Percentiles rank a stretch among this genome's conserved stretches.
Conservation (phyloP, 23 red algal species). For the Pyropia yezoensis region DNA sequence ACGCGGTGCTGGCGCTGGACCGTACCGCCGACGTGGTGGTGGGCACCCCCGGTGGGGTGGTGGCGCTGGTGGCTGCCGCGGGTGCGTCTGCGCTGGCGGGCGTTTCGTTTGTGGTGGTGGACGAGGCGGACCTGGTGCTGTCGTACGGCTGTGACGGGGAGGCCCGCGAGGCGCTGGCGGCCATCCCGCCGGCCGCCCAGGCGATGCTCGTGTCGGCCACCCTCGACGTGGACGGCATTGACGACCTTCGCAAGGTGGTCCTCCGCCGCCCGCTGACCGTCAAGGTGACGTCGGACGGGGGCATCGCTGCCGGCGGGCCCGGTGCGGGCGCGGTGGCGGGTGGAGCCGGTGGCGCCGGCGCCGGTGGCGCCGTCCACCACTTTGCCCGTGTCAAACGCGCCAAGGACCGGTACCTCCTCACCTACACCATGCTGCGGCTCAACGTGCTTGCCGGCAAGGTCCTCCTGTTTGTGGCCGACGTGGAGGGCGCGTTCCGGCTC, state of each 20-base stretch:
- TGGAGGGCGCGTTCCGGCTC: slow-evolving; percentile 72
- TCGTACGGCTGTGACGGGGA: slow-evolving; percentile 69
- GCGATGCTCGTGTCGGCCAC: slow-evolving; percentile 89
- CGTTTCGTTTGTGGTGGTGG: slow-evolving; percentile 83
- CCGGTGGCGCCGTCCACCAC: slow-evolving; percentile 38
- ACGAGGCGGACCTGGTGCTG: slow-evolving; percentile 97
- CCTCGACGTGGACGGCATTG: slow-evolving; percentile 70
- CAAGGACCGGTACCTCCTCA: slow-evolving; percentile 66
- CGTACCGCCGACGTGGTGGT: slow-evolving; percentile 55
- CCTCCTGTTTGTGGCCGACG: slow-evolving; percentile 78
- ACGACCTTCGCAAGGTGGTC: slow-evolving; percentile 55
- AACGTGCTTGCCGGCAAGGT: slow-evolving; percentile 75
- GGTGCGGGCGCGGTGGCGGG: too few relatives aligned
- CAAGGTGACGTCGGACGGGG: slow-evolving; percentile 49
- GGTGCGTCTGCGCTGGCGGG: not conserved
- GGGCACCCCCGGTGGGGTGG: slow-evolving; percentile 66
- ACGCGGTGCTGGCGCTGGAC: slow-evolving; percentile 40
- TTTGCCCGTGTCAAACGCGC: slow-evolving; percentile 44
- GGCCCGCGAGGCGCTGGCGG: slow-evolving; percentile 28
- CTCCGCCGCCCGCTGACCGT: slow-evolving; percentile 54
- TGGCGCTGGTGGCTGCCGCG: not conserved
- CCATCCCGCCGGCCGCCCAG: slow-evolving; percentile 59
- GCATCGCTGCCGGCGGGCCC: not conserved
- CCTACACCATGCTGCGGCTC: slow-evolving; percentile 75
- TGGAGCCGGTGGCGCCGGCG: not conserved